These are phyloP conservation scores for Suhomyces vadensis DNA, from an alignment of 805 yeast genomes.

Conservation along the genomic window DNA sequence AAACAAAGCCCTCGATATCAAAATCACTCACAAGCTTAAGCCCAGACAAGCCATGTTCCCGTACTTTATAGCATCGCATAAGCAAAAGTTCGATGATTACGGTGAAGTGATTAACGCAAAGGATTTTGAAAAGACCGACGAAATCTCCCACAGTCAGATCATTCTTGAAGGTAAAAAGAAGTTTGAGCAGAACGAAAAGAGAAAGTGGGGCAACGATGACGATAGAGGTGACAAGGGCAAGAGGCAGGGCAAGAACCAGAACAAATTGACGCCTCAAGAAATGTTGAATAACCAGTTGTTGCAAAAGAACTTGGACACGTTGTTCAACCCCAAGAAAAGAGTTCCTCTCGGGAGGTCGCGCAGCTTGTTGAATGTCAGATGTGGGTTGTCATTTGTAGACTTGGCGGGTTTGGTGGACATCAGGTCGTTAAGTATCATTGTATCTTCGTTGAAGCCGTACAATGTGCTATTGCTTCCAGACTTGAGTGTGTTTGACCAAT, in stretches of 20 bases:
- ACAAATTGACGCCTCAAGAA: slow-evolving; percentile 45
- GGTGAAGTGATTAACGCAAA: slow-evolving; percentile 74
- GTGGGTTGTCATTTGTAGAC: slow-evolving; percentile 77
- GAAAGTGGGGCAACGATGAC: slow-evolving; percentile 27
- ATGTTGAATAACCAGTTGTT: slow-evolving; percentile 41
- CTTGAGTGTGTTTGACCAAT: slow-evolving; percentile 23
- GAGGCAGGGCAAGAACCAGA: slow-evolving; percentile 19
- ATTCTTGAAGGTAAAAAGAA: slow-evolving; percentile 40
- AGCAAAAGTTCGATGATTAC: slow-evolving; percentile 76
- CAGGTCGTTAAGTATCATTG: slow-evolving; percentile 74
- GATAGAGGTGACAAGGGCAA: slow-evolving; percentile 15
- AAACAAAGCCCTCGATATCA: slow-evolving; percentile 55
- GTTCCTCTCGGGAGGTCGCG: slow-evolving; percentile 16
- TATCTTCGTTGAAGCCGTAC: slow-evolving; percentile 77
- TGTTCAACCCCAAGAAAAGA: slow-evolving; percentile 53
- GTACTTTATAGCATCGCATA: slow-evolving; percentile 47
- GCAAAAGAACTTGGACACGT: slow-evolving; percentile 47
- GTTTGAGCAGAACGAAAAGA: slow-evolving; percentile 33
- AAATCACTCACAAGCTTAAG: slow-evolving; percentile 44
- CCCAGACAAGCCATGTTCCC: slow-evolving; percentile 76
- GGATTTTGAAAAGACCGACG: slow-evolving; percentile 61
- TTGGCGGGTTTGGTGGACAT: slow-evolving; percentile 81
- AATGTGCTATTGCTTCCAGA: slow-evolving; percentile 62
- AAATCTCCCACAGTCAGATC: slow-evolving; percentile 37
- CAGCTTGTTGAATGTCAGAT: slow-evolving; percentile 45